Conservation (phyloP, 1,284 basidiomycete species). For the Irpex lacteus region DNA sequence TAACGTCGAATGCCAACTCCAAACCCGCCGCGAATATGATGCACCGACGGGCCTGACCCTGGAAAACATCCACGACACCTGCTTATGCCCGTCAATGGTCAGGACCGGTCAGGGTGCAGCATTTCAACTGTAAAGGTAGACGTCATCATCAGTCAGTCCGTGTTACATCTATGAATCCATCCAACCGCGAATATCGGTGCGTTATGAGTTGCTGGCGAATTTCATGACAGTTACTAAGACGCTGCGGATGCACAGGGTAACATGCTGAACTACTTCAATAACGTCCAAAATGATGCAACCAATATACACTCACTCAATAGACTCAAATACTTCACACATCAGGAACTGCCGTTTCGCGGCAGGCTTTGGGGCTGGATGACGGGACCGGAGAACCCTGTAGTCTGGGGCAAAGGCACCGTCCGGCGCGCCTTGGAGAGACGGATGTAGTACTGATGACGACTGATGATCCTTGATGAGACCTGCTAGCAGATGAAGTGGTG, state of each 20-base stretch:
- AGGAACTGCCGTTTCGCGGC: neutral
- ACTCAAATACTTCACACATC: neutral
- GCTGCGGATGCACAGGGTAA: neutral
- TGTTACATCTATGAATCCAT: neutral
- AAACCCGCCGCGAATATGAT: neutral
- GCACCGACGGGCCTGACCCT: neutral
- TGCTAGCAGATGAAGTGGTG: neutral
- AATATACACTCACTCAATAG: neutral
- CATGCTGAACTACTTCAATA: neutral
- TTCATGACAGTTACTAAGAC: neutral
- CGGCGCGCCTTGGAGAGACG: neutral
- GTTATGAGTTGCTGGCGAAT: neutral
- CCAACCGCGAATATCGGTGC: neutral
- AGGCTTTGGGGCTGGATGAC: neutral
- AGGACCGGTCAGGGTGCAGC: neutral
- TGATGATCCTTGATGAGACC: constrained; percentile 2
- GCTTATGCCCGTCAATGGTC: neutral
- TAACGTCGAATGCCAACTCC: neutral
- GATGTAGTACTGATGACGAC: neutral
- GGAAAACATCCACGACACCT: neutral
- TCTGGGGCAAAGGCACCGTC: neutral
- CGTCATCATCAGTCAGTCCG: neutral
- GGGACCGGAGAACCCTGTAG: neutral
- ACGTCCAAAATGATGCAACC: neutral
- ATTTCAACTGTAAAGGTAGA: neutral